A percentile compares a stretch with the other conserved stretches of the same genome.
Conservation (phyloP, 805 yeast species). For the Myxozyma sirexii region DNA sequence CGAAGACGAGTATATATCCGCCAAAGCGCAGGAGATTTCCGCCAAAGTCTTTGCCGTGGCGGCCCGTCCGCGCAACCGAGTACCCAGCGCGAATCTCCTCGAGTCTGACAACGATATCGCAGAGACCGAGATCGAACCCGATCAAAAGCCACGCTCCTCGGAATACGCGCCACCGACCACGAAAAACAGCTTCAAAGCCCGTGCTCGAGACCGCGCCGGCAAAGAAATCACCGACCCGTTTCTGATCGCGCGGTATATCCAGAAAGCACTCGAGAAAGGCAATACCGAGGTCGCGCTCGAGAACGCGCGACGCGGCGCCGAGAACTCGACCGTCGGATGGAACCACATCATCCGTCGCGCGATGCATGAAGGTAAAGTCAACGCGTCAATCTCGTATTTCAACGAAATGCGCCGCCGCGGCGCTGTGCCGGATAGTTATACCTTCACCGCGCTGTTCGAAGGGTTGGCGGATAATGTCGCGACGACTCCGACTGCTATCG, state of each 20-base stretch:
- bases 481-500: constrained; percentile 10
- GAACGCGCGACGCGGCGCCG: constrained; percentile 14
- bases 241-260: constrained; percentile 3
- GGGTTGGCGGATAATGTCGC: constrained; percentile 22
- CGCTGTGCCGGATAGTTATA: constrained; percentile 16
- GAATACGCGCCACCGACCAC: background rate
- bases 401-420: constrained; percentile 26
- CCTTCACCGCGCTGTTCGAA: constrained; percentile 21
- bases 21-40: background rate
- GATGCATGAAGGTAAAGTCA: constrained; percentile 8
- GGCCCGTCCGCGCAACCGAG: background rate
- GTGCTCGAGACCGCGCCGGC: background rate
- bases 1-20: background rate
- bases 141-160: background rate
- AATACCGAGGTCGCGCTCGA: constrained; percentile 4
- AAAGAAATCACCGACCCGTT: constrained; percentile 8
- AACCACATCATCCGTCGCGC: constrained; percentile 15
- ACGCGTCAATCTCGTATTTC: constrained; percentile 10
- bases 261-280: background rate
- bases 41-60: background rate
- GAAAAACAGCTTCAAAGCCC: background rate
- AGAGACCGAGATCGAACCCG: background rate
- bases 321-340: constrained; percentile 25
- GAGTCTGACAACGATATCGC: background rate
- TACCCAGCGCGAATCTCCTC: background rate